Evolutionary conservation across 2,329 filamentous ascomycete species (phyloP).

Genomic region (Aspergillus eucalypticola): DNA sequence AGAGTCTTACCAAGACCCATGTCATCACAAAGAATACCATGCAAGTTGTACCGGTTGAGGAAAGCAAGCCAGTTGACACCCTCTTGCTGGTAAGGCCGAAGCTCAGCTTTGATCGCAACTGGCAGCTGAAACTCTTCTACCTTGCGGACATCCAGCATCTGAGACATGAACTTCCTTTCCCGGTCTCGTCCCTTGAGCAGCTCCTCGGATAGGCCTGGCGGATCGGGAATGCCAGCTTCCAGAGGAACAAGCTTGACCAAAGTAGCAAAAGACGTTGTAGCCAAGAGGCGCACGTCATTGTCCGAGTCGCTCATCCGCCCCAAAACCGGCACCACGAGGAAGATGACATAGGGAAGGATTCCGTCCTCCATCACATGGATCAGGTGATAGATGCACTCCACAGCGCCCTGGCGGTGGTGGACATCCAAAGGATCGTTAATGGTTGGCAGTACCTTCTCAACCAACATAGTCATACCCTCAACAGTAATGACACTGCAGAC

Average conservation of each 20-base stretch:
- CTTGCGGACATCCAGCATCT: slow-evolving; percentile 95
- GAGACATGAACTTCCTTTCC: slow-evolving; percentile 93
- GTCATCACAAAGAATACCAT: slow-evolving; percentile 97
- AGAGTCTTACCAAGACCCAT: slow-evolving; percentile 98
- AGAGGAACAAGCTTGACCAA: slow-evolving; percentile 95
- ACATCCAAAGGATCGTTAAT: slow-evolving; percentile 90
- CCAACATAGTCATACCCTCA: slow-evolving; percentile 91
- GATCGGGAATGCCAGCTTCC: slow-evolving; percentile 95
- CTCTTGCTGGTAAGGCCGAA: slow-evolving; percentile 96
- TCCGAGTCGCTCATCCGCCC: slow-evolving; percentile 98
- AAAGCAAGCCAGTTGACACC: slow-evolving; percentile 99
- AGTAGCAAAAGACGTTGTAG: slow-evolving; percentile 95
- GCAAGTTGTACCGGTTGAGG: slow-evolving; percentile 95
- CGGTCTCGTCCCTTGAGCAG: slow-evolving; percentile 86
- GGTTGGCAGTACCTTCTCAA: slow-evolving; percentile 86
- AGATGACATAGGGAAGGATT: slow-evolving; percentile 96
- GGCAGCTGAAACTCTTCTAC: slow-evolving; percentile 92
- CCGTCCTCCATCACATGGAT: slow-evolving; percentile 98
- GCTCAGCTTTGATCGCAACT: slow-evolving; percentile 92
- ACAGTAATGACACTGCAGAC: slow-evolving; percentile 96
- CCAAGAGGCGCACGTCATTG: slow-evolving; percentile 88
- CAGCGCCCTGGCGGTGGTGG: slow-evolving; percentile 85
- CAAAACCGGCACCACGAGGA: slow-evolving; percentile 94
- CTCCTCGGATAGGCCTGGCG: slow-evolving; percentile 85
- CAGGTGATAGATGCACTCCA: slow-evolving; percentile 93